A percentile compares a stretch with the other conserved stretches of the same genome.
Conservation (phyloP, 2,329 filamentous ascomycete genomes). For the Diaporthe batatas region DNA sequence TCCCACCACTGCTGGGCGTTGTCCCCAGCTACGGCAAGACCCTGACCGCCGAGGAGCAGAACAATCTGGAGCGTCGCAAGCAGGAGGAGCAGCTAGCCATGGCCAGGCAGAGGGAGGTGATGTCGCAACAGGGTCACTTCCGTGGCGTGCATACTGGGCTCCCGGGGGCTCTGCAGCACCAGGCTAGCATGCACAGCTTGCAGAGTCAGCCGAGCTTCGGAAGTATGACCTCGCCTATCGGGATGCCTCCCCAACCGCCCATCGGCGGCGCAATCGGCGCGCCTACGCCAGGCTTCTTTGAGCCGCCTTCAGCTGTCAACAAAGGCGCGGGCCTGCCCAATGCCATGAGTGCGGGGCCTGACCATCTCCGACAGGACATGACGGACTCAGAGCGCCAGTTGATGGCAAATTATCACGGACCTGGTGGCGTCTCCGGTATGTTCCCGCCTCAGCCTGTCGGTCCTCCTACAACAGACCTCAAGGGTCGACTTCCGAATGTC, state of each 20-base stretch:
- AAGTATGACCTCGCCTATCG: conserved; percentile 89
- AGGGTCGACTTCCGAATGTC: conserved; percentile 62
- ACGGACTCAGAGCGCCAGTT: conserved; percentile 66
- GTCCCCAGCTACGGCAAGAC: conserved; percentile 98
- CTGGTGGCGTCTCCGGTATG: conserved; percentile 49
- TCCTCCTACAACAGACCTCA: conserved; percentile 53
- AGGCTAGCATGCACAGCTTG: conserved; percentile 93
- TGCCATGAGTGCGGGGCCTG: conserved; percentile 60
- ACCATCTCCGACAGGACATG: conserved; percentile 77
- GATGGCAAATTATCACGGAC: conserved; percentile 58
- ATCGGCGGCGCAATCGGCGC: conserved; percentile 66
- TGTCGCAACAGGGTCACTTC: conserved; percentile 86
- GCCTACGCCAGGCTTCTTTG: conserved; percentile 78
- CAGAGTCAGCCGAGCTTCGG: conserved; percentile 98
- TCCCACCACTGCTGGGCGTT: conserved; percentile 90
- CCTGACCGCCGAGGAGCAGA: conserved; percentile 96
- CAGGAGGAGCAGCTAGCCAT: conserved; percentile 98
- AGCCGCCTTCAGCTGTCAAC: conserved; percentile 62
- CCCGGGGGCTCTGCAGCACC: conserved; percentile 79
- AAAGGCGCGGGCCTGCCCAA: conserved; percentile 54
- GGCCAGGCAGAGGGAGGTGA: conserved; percentile 93
- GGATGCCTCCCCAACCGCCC: conserved; percentile 66
- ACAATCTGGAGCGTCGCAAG: conserved; percentile 94
- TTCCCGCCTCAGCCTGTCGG: conserved; percentile 57
- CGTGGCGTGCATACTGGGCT: conserved; percentile 75